These are phyloP conservation scores for Colletotrichum destructivum DNA, from an alignment of 2,329 filamentous ascomycete species.

Conservation along the genomic window DNA sequence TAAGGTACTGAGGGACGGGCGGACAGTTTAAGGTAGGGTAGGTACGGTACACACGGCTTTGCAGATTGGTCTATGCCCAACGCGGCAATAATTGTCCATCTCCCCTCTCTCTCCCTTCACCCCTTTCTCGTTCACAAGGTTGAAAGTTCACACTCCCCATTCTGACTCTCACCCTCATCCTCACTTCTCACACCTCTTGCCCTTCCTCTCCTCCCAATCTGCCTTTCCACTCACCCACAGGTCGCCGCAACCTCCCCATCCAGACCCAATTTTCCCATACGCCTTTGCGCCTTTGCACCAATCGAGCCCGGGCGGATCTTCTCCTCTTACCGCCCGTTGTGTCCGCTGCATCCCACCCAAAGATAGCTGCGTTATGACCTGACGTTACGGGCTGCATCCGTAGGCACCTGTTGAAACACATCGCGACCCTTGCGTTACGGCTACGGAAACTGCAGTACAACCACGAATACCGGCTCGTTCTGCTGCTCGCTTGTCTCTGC, in stretches of 20 bases:
- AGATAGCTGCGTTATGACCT: background rate
- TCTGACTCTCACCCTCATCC: background rate
- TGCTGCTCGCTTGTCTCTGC: constrained; percentile 1
- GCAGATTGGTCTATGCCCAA: background rate
- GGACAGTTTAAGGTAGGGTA: background rate
- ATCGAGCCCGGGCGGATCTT: background rate
- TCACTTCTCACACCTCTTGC: background rate
- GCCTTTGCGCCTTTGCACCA: background rate
- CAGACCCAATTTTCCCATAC: constrained; percentile 19
- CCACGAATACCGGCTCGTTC: background rate
- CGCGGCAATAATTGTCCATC: background rate
- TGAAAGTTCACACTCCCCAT: background rate
- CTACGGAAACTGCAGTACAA: background rate
- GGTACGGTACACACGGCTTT: background rate
- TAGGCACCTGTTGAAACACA: constrained; percentile 1
- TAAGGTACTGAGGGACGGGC: background rate
- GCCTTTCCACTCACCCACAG: background rate
- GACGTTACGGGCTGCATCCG: background rate
- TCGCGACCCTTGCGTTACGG: background rate
- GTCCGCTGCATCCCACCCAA: background rate
- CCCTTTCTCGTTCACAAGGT: background rate
- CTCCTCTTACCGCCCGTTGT: background rate
- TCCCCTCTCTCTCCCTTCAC: background rate
- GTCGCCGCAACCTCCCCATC: constrained; percentile 18
- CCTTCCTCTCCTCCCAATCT: background rate